Evolutionary conservation across 768 basidiomycete species (phyloP).

Genomic region (Russula vinacea): DNA sequence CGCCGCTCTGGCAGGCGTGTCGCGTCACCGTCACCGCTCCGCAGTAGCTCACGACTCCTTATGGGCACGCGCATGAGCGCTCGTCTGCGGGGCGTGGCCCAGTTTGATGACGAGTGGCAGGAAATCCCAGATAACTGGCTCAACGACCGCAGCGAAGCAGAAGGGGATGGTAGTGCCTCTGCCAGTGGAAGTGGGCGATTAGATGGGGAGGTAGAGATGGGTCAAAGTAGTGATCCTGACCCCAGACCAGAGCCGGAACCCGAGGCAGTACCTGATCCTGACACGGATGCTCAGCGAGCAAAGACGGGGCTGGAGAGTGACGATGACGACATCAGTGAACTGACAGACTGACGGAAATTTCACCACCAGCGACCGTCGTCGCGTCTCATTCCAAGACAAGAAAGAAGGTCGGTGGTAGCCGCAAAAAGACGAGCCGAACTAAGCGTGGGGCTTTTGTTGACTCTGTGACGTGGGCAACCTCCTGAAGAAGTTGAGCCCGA

Average conservation of each 20-base stretch:
- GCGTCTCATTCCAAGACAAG: constrained; percentile 27
- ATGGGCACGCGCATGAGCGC: constrained; percentile 65
- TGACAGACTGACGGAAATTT: constrained; percentile 70
- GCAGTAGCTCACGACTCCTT: constrained; percentile 35
- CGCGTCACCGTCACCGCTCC: constrained; percentile 20
- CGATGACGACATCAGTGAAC: constrained; percentile 60
- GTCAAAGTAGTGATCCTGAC: constrained; percentile 10
- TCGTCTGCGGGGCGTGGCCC: constrained; percentile 49
- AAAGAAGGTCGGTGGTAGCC: constrained; percentile 18
- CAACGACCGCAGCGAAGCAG: constrained; percentile 31
- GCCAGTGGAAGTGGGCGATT: constrained; percentile 28
- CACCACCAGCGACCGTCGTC: constrained; percentile 32
- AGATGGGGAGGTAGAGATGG: constrained; percentile 29
- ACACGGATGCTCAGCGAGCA: constrained; percentile 19
- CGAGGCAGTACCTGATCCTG: constrained; percentile 31
- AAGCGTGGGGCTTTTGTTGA: constrained; percentile 24
- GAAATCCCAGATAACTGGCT: constrained; percentile 77
- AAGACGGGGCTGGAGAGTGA: constrained; percentile 63
- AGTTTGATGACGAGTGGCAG: constrained; percentile 65
- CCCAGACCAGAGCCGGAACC: constrained; percentile 17
- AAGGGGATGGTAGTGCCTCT: constrained; percentile 22
- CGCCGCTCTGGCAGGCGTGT: constrained; percentile 27
- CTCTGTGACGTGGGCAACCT: constrained; percentile 12
- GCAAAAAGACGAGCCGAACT: constrained; percentile 15
- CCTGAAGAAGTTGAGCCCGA: constrained; percentile 28